A percentile compares a stretch with the other conserved stretches of the same genome.
phyloP scores from a whole-genome alignment of 495 filamentous ascomycete species.

The Geoglossum glabrum region DNA sequence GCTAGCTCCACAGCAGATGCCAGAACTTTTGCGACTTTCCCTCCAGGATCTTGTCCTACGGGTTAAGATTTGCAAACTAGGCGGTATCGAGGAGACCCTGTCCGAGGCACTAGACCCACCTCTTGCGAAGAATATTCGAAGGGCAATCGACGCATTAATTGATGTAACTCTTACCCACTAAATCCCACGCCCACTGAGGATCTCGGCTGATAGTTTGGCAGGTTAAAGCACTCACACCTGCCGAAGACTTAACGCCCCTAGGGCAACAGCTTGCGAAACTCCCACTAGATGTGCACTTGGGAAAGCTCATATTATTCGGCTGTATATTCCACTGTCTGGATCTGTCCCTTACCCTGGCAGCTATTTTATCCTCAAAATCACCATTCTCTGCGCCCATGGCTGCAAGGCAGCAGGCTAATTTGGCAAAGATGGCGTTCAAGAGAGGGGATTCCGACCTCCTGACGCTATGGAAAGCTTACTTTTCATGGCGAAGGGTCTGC shows the following conservation, averaged over 20 bases:
- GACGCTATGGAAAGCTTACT: conserved; percentile 85
- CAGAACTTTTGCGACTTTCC: conserved; percentile 84
- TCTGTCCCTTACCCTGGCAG: conserved; percentile 73
- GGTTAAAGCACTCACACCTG: conserved; percentile 57
- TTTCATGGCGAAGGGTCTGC: conserved; percentile 65
- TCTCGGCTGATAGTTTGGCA: background rate
- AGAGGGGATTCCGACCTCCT: conserved; percentile 76
- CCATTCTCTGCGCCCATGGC: conserved; percentile 77
- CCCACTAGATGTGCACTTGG: conserved; percentile 82
- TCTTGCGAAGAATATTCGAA: conserved; percentile 69
- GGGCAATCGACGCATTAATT: conserved; percentile 77
- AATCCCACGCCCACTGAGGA: background rate
- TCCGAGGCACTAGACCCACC: conserved; percentile 82
- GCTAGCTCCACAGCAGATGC: conserved; percentile 79
- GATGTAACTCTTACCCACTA: conserved; percentile 29
- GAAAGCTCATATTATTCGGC: conserved; percentile 75
- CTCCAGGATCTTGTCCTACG: conserved; percentile 84
- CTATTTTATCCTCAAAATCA: conserved; percentile 82
- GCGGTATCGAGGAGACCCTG: conserved; percentile 73
- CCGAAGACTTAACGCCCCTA: conserved; percentile 69
- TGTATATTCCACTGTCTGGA: conserved; percentile 78
- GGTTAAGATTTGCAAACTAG: conserved; percentile 93
- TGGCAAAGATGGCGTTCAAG: conserved; percentile 54
- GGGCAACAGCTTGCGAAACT: conserved; percentile 71
- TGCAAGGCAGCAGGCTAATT: conserved; percentile 58